Evolutionary conservation across 1,284 basidiomycete genomes (phyloP), one percentile per base, ranked within the genome.

Genomic region (Pisolithus thermaeus): DNA sequence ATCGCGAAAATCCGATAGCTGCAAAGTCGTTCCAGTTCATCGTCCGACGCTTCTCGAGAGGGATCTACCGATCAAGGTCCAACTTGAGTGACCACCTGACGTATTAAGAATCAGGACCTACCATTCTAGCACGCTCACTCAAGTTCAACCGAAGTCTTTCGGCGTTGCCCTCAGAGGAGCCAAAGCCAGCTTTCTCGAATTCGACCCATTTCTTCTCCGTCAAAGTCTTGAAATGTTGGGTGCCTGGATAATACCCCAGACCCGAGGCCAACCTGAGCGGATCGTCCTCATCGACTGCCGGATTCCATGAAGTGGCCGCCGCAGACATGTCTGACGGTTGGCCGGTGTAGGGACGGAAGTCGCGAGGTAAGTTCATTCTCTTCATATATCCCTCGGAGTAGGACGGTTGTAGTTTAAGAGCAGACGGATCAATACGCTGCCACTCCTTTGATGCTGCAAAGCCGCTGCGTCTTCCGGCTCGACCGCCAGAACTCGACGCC

Each of bases 21-120:
- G 89, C 89, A 63, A 95, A 95, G 66, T 94, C 91, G 51, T 80
- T 83, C 92, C 91, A 95, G 30, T 82, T 81, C 59, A 95, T 77
- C 0, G 92, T 92, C 49, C 81, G 70, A 30, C 91, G 85, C 63
- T 91, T 91, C 47, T 80, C 75, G 0, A 79, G 60, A 36, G 81
- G 83, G 52, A 81, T 76, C 89, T 92, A 59, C 45, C 49, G 22
- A 51, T 11, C 37, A 20, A 23, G 3, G 12, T 5, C 12, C 12
- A 16, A 3, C 12, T 16, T 59, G n/a, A 58, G 55, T 22, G 27
- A 51, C 22, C 18, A 46, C 41, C 46, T 25, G 46, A 30, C 23
- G 23, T 27, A 30, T 32, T 38, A 39, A 36, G 35, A 50, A 20
- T 25, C 2, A 27, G 5, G 4, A 75, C 85, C 59, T 62, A 91